These are phyloP conservation scores for Orbilia brochopaga DNA, from an alignment of 2,329 filamentous ascomycete genomes.

Conservation along the genomic window DNA sequence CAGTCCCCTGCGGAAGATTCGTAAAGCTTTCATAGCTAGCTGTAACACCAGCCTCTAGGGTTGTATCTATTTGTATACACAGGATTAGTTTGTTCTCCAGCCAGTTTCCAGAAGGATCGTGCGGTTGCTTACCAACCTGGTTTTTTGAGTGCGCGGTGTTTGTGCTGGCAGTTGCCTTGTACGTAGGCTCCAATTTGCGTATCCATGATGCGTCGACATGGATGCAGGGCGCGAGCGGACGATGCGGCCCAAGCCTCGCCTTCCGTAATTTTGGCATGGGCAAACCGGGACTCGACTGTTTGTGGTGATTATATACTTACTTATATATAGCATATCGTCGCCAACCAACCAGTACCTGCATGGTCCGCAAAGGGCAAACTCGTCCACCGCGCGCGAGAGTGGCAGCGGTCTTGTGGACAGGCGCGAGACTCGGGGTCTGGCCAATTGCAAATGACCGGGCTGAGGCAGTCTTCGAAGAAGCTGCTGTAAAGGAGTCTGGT, in stretches of 20 bases:
- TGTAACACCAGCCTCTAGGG: constrained; percentile 3
- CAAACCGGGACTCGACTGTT: neutral
- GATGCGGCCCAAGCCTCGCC: neutral
- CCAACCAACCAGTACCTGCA: neutral
- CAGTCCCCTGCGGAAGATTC: neutral
- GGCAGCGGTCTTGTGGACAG: too few relatives aligned
- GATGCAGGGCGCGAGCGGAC: neutral
- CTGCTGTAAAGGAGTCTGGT: too few relatives aligned
- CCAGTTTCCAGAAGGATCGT: constrained; percentile 15
- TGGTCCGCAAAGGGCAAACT: neutral
- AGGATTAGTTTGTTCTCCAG: neutral
- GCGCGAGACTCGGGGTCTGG: too few relatives aligned
- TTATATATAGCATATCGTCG: constrained; percentile 1
- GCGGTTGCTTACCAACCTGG: constrained; percentile 2
- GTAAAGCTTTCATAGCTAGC: neutral
- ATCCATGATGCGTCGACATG: neutral
- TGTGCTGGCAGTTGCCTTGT: too few relatives aligned
- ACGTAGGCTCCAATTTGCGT: neutral
- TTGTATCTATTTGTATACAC: too few relatives aligned
- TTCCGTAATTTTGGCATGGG: neutral
- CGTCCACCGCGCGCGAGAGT: neutral
- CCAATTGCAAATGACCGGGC: too few relatives aligned
- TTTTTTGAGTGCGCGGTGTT: too few relatives aligned
- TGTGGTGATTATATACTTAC: neutral
- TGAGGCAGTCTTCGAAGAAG: too few relatives aligned